Evolutionary conservation across 2,329 filamentous ascomycete genomes (phyloP), one percentile per base, ranked within the genome.

Genomic region (Hortaea werneckii): DNA sequence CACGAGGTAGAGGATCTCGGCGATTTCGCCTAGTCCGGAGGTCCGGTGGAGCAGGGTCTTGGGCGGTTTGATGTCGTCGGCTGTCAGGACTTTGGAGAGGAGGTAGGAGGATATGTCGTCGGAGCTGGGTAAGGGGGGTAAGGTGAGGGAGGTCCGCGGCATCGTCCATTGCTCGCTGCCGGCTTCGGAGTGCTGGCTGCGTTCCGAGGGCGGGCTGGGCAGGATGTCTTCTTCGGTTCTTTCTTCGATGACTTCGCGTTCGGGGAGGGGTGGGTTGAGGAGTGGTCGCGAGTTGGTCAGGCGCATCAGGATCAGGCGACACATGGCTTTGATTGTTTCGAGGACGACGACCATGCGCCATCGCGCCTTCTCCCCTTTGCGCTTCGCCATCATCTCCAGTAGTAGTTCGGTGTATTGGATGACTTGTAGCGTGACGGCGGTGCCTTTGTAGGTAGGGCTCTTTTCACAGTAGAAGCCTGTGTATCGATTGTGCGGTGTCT

Each of bases 341-440:
- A 98, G 72, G 3, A 94, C 62, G 8, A 96, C 81, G 5, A 96
- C 80, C 0, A 94, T 80, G 43, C 86, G 81, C 92, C 92, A 98
- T 29, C 88, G 79, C 27, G 83, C 68, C 58, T 78, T 80, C 65
- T 94, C 88, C 12, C 87, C 85, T 51, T 82, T 82, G 41, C 90
- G 78, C 67, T 94, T 94, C 28, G 89, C 89, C 28, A 85, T 79
- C 92, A 98, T 98, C 65, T 98, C 92, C 77, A 90, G 92, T n/a
- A 98, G 70, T 29, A 98, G 73, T 68, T 98, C 87, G 0, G 89
- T 95, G 62, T 96, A 96, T 55, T 92, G 85, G 27, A 95, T 85
- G 68, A 94, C 84, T 63, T 94, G 87, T 41, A 98, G 71, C 4
- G 88, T 72, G 53, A 89, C 76, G 37, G 90, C 89, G 45, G 94